Conservation (phyloP, 192 early-diverging fungal species). For the Coemansia biformis region DNA sequence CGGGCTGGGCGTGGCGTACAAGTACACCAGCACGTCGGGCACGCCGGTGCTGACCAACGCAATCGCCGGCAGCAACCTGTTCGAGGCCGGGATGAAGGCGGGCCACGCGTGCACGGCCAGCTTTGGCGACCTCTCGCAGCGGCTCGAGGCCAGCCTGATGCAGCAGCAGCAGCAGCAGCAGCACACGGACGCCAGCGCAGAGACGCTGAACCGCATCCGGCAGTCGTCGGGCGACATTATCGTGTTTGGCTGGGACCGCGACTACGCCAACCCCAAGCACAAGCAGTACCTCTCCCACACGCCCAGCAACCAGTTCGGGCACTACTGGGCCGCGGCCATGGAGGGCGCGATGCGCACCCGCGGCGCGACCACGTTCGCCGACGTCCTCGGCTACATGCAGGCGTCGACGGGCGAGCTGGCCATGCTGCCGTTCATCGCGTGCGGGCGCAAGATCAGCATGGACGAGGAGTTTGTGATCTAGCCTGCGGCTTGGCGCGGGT, state of each 20-base stretch:
- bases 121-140: slow-evolving; percentile 37
- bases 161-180: too few species aligned
- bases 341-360: slow-evolving; percentile 42
- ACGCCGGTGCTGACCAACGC: slow-evolving; percentile 32
- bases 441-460: slow-evolving; percentile 47
- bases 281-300: slow-evolving; percentile 67
- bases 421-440: slow-evolving; percentile 51
- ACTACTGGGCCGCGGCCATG: slow-evolving; percentile 65
- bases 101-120: slow-evolving; percentile 17
- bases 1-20: slow-evolving; percentile 58
- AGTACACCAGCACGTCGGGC: slow-evolving; percentile 48
- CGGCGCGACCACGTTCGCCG: slow-evolving; percentile 41
- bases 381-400: slow-evolving; percentile 50
- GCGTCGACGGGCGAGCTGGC: slow-evolving; percentile 19
- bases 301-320: slow-evolving; percentile 55
- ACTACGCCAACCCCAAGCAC: slow-evolving; percentile 64
- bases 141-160: slow-evolving; percentile 25
- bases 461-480: slow-evolving; percentile 42
- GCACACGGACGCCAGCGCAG: slow-evolving; percentile 6
- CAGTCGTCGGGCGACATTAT: slow-evolving; percentile 40
- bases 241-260: slow-evolving; percentile 66
- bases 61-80: slow-evolving; percentile 41
- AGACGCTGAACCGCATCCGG: slow-evolving; percentile 19
- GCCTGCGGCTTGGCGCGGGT: neutral
- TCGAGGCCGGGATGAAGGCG: slow-evolving; percentile 19